Evolutionary conservation across 2,329 filamentous ascomycete species (phyloP).

Genomic region (Acrocalymma vagum): DNA sequence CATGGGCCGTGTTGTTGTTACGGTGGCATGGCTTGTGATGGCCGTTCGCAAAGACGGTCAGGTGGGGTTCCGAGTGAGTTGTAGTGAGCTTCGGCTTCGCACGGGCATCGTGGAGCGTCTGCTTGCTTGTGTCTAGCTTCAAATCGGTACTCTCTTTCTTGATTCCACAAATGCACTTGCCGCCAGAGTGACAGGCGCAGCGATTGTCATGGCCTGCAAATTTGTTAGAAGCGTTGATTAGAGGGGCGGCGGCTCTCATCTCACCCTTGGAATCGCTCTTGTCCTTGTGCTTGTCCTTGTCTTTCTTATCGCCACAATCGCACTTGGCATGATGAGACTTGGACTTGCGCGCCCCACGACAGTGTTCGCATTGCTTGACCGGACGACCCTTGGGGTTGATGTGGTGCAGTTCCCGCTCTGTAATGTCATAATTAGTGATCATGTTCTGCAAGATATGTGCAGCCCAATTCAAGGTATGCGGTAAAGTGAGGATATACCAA

Average conservation of each 20-base stretch:
- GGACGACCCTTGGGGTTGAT: constrained; percentile 98
- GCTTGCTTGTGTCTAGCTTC: constrained; percentile 51
- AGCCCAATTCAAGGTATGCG: no score
- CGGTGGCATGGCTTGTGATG: constrained; percentile 72
- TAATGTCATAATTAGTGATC: constrained; percentile 27
- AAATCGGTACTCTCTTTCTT: constrained; percentile 65
- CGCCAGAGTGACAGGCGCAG: constrained; percentile 66
- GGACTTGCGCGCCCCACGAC: constrained; percentile 94
- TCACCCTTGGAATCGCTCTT: constrained; percentile 52
- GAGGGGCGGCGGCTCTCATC: constrained; percentile 40
- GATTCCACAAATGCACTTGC: constrained; percentile 67
- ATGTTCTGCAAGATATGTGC: no score
- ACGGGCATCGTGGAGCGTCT: constrained; percentile 55
- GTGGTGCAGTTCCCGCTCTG: constrained; percentile 90
- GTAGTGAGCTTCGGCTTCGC: constrained; percentile 65
- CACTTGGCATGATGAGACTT: constrained; percentile 94
- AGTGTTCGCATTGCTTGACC: constrained; percentile 97
- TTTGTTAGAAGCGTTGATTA: constrained; percentile 40
- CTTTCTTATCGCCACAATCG: constrained; percentile 93
- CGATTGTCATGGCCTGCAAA: constrained; percentile 46
- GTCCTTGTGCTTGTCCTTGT: constrained; percentile 61
- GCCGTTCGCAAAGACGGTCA: constrained; percentile 70
- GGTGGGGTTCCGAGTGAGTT: constrained; percentile 66
- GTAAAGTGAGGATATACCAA: constrained; percentile 66
- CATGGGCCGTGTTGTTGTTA: constrained; percentile 70